Conservation (phyloP, 257 asterid genomes). For the Avicennia marina region DNA sequence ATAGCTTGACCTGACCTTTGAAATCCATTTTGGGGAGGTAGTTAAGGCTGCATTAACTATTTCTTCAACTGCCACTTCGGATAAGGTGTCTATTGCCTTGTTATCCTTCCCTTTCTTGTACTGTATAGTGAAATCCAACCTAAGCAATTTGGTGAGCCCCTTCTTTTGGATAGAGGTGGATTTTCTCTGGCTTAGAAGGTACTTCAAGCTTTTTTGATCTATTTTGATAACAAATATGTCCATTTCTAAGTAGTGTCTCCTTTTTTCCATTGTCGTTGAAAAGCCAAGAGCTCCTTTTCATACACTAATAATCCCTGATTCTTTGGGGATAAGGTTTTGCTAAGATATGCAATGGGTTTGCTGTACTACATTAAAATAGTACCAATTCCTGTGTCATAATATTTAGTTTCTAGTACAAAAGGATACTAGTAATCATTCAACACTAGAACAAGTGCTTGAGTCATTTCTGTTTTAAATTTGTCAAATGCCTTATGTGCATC, state of each 20-base stretch:
- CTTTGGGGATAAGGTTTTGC: not conserved
- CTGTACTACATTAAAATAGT: not conserved
- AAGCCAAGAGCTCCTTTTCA: constrained; percentile 1
- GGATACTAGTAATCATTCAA: not conserved
- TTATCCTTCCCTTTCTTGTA: not conserved
- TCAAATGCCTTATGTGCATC: not conserved
- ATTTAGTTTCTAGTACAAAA: constrained; percentile 4
- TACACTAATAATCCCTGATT: not conserved
- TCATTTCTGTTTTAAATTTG: not conserved
- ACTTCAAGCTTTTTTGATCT: not conserved
- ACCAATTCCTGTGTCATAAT: not conserved
- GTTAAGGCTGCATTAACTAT: not conserved
- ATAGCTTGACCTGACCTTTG: not conserved
- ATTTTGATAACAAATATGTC: not conserved
- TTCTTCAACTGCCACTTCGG: not conserved
- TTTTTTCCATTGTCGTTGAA: not conserved
- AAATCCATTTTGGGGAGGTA: not conserved
- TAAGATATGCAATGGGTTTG: not conserved
- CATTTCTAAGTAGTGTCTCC: not conserved
- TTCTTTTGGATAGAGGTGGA: not conserved
- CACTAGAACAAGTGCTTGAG: not conserved
- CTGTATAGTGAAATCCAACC: not conserved
- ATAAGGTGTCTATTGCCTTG: not conserved
- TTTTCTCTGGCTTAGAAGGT: not conserved
- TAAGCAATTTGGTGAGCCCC: not conserved